These are phyloP conservation scores for Diplodia mutila DNA, from an alignment of 2,329 filamentous ascomycete species.

Conservation along the genomic window DNA sequence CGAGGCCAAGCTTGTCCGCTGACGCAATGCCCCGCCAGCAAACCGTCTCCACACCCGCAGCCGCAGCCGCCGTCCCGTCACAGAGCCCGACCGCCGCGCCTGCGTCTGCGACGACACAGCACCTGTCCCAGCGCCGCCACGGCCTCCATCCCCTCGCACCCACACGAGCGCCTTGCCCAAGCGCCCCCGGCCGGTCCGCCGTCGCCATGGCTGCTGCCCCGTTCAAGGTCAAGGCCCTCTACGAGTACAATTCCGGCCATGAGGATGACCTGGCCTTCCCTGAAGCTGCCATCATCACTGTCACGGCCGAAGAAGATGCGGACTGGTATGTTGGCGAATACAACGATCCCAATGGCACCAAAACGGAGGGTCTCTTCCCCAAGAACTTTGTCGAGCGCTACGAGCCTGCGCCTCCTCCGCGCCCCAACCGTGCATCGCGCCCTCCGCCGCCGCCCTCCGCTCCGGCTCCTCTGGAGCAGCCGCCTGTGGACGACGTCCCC, in stretches of 20 bases:
- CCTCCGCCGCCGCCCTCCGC: slow-evolving; percentile 43
- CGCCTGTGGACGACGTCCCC: slow-evolving; percentile 4
- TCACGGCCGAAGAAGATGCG: slow-evolving; percentile 87
- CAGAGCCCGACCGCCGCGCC: slow-evolving; percentile 8
- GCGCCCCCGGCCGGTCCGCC: slow-evolving; percentile 20
- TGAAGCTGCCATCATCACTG: slow-evolving; percentile 86
- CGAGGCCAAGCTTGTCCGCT: slow-evolving; percentile 19
- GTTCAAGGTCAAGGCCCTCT: slow-evolving; percentile 95
- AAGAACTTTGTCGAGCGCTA: slow-evolving; percentile 97
- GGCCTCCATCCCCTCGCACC: not conserved
- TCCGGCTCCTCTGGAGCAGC: slow-evolving; percentile 32
- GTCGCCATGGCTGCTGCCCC: slow-evolving; percentile 24
- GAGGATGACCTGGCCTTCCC: slow-evolving; percentile 92
- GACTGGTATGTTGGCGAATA: slow-evolving; percentile 96
- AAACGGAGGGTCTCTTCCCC: slow-evolving; percentile 86
- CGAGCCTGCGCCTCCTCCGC: slow-evolving; percentile 86
- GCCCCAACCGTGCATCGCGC: slow-evolving; percentile 72
- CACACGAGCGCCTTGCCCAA: not conserved
- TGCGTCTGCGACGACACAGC: not conserved
- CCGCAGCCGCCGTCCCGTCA: slow-evolving; percentile 4
- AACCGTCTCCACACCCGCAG: slow-evolving; percentile 14
- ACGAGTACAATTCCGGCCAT: slow-evolving; percentile 89
- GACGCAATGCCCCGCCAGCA: slow-evolving; percentile 27
- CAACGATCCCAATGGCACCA: slow-evolving; percentile 71
- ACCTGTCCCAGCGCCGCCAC: not conserved